Conservation (phyloP, 2,329 filamentous ascomycete genomes). For the Microcyclospora tardicrescens region DNA sequence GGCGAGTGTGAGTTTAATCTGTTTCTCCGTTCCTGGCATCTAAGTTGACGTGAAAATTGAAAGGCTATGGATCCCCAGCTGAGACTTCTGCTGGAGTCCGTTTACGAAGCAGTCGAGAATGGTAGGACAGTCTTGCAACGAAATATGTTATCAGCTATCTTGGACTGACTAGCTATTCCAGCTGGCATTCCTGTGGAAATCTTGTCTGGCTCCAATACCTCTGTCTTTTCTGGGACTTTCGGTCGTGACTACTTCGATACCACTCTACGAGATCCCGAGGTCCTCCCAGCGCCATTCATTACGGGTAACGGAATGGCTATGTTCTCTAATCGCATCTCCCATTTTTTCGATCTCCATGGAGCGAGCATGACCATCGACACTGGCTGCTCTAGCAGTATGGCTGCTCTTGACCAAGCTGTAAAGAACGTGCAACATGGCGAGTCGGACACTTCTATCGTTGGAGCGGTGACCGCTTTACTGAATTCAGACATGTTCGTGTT, state of each 20-base stretch:
- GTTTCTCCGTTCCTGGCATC: too few relatives aligned
- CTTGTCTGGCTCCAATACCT: background rate
- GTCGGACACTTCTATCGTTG: background rate
- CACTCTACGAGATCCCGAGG: background rate
- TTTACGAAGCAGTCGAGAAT: slow-evolving; percentile 20
- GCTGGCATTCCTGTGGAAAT: background rate
- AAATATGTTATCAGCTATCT: too few relatives aligned
- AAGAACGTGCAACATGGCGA: background rate
- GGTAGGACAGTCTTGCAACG: too few relatives aligned
- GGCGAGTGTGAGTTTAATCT: background rate
- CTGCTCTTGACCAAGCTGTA: background rate
- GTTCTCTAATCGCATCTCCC: background rate
- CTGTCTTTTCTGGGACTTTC: background rate
- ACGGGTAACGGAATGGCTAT: background rate
- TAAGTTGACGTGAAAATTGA: too few relatives aligned
- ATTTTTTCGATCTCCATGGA: background rate
- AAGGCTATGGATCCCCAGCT: slow-evolving; percentile 6
- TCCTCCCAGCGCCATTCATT: background rate
- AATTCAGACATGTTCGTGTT: background rate
- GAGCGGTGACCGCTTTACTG: background rate
- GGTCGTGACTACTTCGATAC: background rate
- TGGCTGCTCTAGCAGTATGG: background rate
- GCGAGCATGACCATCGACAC: background rate
- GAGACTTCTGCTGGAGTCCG: slow-evolving; percentile 3
- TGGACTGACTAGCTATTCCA: background rate